These are phyloP conservation scores for Colletotrichum gigasporum DNA, from an alignment of 2,329 filamentous ascomycete genomes.

Conservation along the genomic window DNA sequence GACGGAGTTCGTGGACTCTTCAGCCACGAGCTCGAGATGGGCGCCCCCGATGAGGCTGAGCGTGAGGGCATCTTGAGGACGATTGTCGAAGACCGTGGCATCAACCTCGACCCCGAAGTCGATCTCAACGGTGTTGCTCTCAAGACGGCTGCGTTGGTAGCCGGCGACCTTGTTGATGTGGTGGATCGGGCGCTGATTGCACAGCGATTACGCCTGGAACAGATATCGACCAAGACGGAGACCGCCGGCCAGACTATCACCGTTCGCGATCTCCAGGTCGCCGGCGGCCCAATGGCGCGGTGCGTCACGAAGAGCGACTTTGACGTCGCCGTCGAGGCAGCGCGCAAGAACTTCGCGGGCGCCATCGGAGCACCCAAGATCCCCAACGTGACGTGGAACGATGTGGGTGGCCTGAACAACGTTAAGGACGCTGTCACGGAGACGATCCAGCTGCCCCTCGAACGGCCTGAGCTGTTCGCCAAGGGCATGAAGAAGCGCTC, in stretches of 20 bases:
- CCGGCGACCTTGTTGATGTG: slow-evolving; percentile 92
- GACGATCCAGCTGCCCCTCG: slow-evolving; percentile 92
- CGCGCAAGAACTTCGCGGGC: slow-evolving; percentile 97
- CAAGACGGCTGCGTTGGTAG: slow-evolving; percentile 95
- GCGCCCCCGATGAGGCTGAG: slow-evolving; percentile 90
- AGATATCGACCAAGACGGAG: slow-evolving; percentile 65
- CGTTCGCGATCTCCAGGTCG: slow-evolving; percentile 84
- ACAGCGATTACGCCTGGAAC: slow-evolving; percentile 78
- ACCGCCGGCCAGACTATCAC: slow-evolving; percentile 59
- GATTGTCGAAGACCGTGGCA: slow-evolving; percentile 78
- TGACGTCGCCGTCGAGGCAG: slow-evolving; percentile 91
- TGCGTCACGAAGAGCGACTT: slow-evolving; percentile 87
- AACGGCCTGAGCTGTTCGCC: slow-evolving; percentile 91
- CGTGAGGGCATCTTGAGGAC: slow-evolving; percentile 86
- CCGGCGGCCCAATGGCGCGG: slow-evolving; percentile 82
- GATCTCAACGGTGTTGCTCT: slow-evolving; percentile 87
- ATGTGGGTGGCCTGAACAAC: slow-evolving; percentile 91
- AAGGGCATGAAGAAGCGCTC: slow-evolving; percentile 99
- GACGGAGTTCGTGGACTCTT: slow-evolving; percentile 91
- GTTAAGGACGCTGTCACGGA: slow-evolving; percentile 98
- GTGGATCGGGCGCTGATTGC: slow-evolving; percentile 89
- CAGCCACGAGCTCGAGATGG: slow-evolving; percentile 94
- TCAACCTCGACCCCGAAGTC: slow-evolving; percentile 83
- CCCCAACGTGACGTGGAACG: slow-evolving; percentile 94
- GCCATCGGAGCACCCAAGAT: slow-evolving; percentile 98